phyloP scores from a whole-genome alignment of 495 filamentous ascomycete genomes.

The Aspergillus incahuasiensis region DNA sequence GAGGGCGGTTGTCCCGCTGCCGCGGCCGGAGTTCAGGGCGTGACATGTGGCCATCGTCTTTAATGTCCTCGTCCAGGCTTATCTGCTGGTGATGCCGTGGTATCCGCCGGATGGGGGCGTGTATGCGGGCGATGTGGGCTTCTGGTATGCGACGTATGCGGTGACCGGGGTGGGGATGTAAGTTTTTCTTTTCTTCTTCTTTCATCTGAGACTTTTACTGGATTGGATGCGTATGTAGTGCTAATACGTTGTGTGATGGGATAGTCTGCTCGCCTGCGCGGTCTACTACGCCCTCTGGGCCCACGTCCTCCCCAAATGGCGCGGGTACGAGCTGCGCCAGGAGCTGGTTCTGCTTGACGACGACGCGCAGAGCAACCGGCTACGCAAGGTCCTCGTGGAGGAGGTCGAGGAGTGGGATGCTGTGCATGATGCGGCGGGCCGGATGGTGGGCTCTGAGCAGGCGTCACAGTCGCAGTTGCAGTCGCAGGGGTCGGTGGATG shows the following conservation, averaged over 20 bases:
- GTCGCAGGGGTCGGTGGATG: not conserved
- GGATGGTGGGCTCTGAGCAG: not conserved
- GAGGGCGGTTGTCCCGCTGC: constrained; percentile 36
- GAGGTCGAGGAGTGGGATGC: constrained; percentile 51
- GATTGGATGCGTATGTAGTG: too few relatives aligned
- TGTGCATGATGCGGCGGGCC: constrained; percentile 49
- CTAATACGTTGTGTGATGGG: not conserved
- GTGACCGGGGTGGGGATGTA: constrained; percentile 53
- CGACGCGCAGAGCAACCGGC: constrained; percentile 44
- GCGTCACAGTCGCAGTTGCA: not conserved
- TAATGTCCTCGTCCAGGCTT: constrained; percentile 49
- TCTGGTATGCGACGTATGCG: constrained; percentile 63
- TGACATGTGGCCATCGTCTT: constrained; percentile 53
- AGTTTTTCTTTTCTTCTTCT: constrained; percentile 20
- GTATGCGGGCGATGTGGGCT: constrained; percentile 55
- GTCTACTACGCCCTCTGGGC: constrained; percentile 57
- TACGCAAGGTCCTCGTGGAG: constrained; percentile 49
- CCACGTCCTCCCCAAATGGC: constrained; percentile 42
- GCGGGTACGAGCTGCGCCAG: constrained; percentile 50
- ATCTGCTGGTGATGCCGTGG: constrained; percentile 59
- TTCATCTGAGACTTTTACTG: too few relatives aligned
- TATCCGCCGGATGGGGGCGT: constrained; percentile 55
- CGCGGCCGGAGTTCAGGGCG: constrained; percentile 42
- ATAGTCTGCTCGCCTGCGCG: constrained; percentile 44
- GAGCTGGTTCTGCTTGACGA: constrained; percentile 47